Evolutionary conservation across 108 stramenopile genomes (phyloP), one percentile per base, ranked within the genome.

Genomic region (Pelagomonas calceolata): DNA sequence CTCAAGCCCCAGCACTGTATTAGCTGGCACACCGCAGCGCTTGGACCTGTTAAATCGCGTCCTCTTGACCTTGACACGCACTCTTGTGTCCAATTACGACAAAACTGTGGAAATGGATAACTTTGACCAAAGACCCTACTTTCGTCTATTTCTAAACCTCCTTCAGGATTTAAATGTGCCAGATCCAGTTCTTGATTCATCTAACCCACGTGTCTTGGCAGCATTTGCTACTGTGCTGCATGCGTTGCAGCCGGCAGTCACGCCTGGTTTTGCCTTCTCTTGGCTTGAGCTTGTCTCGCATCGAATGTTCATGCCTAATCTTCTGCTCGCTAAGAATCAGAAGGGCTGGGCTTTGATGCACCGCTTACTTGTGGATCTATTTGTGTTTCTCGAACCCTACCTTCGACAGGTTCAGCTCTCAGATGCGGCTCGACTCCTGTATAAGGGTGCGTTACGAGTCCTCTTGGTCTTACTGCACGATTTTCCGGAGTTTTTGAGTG

Each of bases 271-370:
- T 70, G 87, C 98, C 16, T 97, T 96, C 76, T 89, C 94, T 34
- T 99, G 98, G 98, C 85, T 97, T 65, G 95, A 96, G 83, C 90
- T 99, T 45, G 86, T 97, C 34, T 95, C 94, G 29, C 94, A 98
- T 78, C 83, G 96, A 29, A 87, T 88, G 75, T 96, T 98, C 74
- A 90, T 99, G 71, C 95, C 97, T 44, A 91, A 92, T 76, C 81
- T 98, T 30, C 86, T 99, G 34, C 85, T 91, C 32, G 70, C 84
- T 34, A 86, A 90, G 73, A 89, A 84, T 34, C 86, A 93, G 71
- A 93, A 94, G 74, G 97, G 95, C 29, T 99, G 94, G 95, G 81
- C 81, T 36, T 79, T 91, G 34, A 91, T 92, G 73, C 96, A 97
- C 71, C 92, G 94, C 63, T 91, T 99, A n/a, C 76, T 99, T 68